Evolutionary conservation across 306 rosid genomes (phyloP).

Genomic region (Lathyrus oleraceus): DNA sequence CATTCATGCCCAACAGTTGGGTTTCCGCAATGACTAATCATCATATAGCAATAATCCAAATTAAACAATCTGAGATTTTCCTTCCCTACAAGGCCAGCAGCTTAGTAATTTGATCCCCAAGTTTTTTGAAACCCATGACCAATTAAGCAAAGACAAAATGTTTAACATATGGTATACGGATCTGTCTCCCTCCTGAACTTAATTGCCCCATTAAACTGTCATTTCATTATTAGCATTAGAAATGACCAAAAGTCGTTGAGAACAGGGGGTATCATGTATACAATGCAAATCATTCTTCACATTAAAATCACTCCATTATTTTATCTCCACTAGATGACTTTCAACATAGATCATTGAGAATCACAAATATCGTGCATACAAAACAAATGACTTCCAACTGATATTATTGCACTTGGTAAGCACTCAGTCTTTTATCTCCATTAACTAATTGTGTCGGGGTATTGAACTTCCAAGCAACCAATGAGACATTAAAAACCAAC

Average conservation of each 20-base stretch:
- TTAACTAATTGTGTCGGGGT: conserved; percentile 27
- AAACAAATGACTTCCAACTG: conserved; percentile 32
- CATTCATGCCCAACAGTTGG: conserved; percentile 27
- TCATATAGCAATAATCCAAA: conserved; percentile 29
- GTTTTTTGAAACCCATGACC: conserved; percentile 20
- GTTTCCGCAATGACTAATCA: conserved; percentile 19
- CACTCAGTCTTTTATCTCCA: conserved; percentile 30
- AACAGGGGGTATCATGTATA: conserved; percentile 14
- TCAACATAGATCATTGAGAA: conserved; percentile 28
- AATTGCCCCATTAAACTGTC: conserved; percentile 19
- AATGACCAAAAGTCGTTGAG: conserved; percentile 29
- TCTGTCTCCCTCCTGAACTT: conserved; percentile 32
- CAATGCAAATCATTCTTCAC: conserved; percentile 27
- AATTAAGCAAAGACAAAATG: conserved; percentile 30
- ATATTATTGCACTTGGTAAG: conserved; percentile 17
- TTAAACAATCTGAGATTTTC: conserved; percentile 28
- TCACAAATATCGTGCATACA: conserved; percentile 13
- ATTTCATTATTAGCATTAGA: conserved; percentile 26
- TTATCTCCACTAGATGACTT: conserved; percentile 33
- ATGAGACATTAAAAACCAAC: conserved; percentile 38
- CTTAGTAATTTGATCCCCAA: conserved; percentile 28
- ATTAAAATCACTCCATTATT: conserved; percentile 24
- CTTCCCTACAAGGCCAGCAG: conserved; percentile 30
- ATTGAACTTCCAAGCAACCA: conserved; percentile 30
- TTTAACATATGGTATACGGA: conserved; percentile 1